A percentile compares a stretch with the other conserved stretches of the same genome.
Conservation (phyloP, 352 stramenopile genomes). For the Phytophthora rubi region DNA sequence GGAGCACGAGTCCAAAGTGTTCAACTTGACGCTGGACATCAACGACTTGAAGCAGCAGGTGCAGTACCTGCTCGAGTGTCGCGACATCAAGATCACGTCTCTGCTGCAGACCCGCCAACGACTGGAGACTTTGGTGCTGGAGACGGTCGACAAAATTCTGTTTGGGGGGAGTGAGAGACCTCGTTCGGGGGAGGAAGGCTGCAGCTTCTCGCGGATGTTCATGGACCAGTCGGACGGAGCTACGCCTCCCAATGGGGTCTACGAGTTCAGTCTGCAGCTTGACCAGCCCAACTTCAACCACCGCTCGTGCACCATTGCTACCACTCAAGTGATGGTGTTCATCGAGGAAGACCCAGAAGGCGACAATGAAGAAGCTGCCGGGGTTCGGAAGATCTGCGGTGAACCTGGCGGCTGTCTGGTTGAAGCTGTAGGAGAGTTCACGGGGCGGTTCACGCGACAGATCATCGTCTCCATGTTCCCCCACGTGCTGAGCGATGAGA, state of each 20-base stretch:
- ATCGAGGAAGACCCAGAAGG: conserved; percentile 32
- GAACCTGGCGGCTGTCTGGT: conserved; percentile 25
- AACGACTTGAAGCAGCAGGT: conserved; percentile 43
- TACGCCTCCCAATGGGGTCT: conserved; percentile 21
- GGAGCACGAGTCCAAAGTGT: conserved; percentile 28
- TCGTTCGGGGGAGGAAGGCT: conserved; percentile 32
- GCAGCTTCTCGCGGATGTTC: conserved; percentile 39
- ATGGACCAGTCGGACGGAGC: conserved; percentile 31
- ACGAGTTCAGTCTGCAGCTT: conserved; percentile 37
- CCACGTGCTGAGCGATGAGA: conserved; percentile 30
- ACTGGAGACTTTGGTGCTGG: conserved; percentile 22
- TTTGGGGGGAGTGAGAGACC: conserved; percentile 23
- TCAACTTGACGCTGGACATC: conserved; percentile 39
- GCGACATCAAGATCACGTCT: conserved; percentile 28
- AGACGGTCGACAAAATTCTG: conserved; percentile 28
- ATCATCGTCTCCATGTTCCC: conserved; percentile 39
- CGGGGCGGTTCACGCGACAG: conserved; percentile 31
- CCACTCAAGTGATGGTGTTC: conserved; percentile 29
- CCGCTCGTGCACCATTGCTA: conserved; percentile 32
- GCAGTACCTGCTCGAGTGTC: conserved; percentile 30
- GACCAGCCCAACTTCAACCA: conserved; percentile 40
- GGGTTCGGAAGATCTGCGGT: conserved; percentile 23
- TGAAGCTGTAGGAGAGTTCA: conserved; percentile 32
- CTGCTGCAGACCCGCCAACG: conserved; percentile 26
- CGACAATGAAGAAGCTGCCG: conserved; percentile 22